Base-by-base conservation (phyloP, 202 grass and related monocot genomes). In the Zoysia matrella region DNA sequence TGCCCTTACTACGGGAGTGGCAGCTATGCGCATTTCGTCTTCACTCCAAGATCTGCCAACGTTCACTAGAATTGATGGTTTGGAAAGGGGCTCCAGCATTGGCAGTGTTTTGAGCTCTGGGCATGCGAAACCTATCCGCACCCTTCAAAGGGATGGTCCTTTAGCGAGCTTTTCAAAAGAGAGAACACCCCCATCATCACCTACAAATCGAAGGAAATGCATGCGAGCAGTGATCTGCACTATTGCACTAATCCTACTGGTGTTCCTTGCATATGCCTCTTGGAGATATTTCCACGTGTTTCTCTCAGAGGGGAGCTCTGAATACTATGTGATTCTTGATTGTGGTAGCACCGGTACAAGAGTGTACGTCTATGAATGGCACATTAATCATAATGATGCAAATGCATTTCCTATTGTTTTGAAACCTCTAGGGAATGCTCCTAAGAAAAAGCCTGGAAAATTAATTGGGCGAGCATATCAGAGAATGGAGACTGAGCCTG, bases 311-410 rank as follows among this genome's bases (percentile, higher is more conserved):
- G 89, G 89, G 73, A 75, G 86, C 52, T 87, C 96, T 58, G 89
- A 98, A 62, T 95, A 98, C 87, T 98, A 91, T 85, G 96, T 95
- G 63, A 95, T 98, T 87, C 87, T 98, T 85, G 96, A 98, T 80
- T 98, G 96, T 78, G 96, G 96, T 45, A 98, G 96, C 83, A 98
- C 96, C 2, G 92, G 96, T 65, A 95, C 96, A 71, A 88, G 96
- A 73, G 92, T 98, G 52, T 89, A 95, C 85, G 92, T 98, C 18
- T 98, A 98, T 42, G 85, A 93, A 69, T 98, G 96, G 96, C 91
- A 88, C 58, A 43, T 93, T 80, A 89, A 98, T 83, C 86, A 84
- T 72, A 91, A 76, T 45, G 92, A 93, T 18, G 86, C 76, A 55
- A 90, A 88, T 65, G 54, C 55, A 45, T 86, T 98, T 69, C 96